These are phyloP conservation scores for Tolypocladium sp. DNA, from an alignment of 2,329 filamentous ascomycete species.

Conservation along the genomic window DNA sequence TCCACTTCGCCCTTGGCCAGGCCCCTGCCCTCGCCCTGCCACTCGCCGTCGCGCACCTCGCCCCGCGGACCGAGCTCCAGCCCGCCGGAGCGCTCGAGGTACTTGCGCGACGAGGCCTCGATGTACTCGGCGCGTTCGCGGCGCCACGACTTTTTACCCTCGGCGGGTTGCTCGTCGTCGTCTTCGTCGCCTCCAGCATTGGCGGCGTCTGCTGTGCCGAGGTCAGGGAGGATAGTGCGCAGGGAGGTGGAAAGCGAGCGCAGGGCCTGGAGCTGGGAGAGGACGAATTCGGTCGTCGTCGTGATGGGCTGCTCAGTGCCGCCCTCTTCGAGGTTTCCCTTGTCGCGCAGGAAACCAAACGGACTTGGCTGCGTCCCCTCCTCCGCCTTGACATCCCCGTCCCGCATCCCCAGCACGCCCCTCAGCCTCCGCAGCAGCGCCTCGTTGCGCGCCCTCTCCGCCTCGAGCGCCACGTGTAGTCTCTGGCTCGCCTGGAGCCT, in stretches of 20 bases:
- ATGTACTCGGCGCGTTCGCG: conserved; percentile 74
- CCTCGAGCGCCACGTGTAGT: conserved; percentile 59
- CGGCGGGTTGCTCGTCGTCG: conserved; percentile 9
- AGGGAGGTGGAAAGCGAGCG: conserved; percentile 55
- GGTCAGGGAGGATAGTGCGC: conserved; percentile 54
- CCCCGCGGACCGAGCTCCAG: conserved; percentile 55
- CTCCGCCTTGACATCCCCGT: conserved; percentile 7
- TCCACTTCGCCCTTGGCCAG: conserved; percentile 46
- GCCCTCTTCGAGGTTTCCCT: conserved; percentile 39
- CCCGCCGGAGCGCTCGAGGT: conserved; percentile 62
- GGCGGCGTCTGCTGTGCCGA: conserved; percentile 27
- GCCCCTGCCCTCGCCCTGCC: conserved; percentile 45
- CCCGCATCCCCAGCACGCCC: conserved; percentile 24
- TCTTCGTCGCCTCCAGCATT: conserved; percentile 16
- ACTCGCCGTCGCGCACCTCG: conserved; percentile 56
- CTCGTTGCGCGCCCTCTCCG: conserved; percentile 65
- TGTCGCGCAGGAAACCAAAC: conserved; percentile 50
- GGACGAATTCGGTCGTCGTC: conserved; percentile 67
- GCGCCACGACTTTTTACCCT: conserved; percentile 46
- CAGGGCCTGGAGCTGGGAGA: conserved; percentile 75
- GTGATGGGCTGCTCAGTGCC: conserved; percentile 48
- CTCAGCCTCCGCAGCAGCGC: conserved; percentile 58
- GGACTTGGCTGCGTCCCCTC: conserved; percentile 9
- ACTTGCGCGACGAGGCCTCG: conserved; percentile 66
- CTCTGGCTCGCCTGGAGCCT: conserved; percentile 72